phyloP scores from a whole-genome alignment of 495 filamentous ascomycete species.

The Penicillium pancosmium region DNA sequence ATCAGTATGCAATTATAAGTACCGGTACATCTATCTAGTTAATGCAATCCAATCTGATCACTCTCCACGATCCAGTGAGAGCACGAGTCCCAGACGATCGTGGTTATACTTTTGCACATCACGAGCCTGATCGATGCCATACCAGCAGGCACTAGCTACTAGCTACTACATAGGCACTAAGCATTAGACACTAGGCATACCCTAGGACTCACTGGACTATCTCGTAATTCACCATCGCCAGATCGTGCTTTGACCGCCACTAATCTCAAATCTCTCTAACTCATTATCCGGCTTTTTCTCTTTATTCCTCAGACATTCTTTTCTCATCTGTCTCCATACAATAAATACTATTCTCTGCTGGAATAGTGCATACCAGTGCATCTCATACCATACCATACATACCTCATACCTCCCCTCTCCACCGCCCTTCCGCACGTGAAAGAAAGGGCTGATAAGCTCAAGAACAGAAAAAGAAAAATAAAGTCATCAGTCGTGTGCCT shows the following conservation, averaged over 20 bases:
- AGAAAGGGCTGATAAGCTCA: constrained; percentile 24
- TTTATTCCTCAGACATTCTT: neutral
- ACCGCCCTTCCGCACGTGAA: constrained; percentile 22
- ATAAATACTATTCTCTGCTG: too few relatives aligned
- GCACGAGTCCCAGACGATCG: neutral
- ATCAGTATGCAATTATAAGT: neutral
- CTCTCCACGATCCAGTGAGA: neutral
- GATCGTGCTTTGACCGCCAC: constrained; percentile 20
- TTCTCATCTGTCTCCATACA: neutral
- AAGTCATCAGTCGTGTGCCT: constrained; percentile 24
- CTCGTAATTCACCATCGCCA: neutral
- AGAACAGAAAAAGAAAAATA: constrained; percentile 24
- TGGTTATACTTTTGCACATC: neutral
- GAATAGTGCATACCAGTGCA: too few relatives aligned
- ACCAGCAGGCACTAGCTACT: too few relatives aligned
- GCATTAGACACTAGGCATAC: too few relatives aligned
- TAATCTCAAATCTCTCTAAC: neutral
- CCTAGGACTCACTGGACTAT: neutral
- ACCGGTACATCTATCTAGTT: neutral
- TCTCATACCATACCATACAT: neutral
- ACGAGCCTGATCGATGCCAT: too few relatives aligned
- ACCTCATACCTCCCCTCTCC: neutral
- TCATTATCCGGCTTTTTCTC: too few relatives aligned
- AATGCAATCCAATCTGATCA: neutral
- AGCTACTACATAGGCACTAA: too few relatives aligned